Evolutionary conservation across 2,329 filamentous ascomycete species (phyloP).

Genomic region (Apiospora rasikravindrae): DNA sequence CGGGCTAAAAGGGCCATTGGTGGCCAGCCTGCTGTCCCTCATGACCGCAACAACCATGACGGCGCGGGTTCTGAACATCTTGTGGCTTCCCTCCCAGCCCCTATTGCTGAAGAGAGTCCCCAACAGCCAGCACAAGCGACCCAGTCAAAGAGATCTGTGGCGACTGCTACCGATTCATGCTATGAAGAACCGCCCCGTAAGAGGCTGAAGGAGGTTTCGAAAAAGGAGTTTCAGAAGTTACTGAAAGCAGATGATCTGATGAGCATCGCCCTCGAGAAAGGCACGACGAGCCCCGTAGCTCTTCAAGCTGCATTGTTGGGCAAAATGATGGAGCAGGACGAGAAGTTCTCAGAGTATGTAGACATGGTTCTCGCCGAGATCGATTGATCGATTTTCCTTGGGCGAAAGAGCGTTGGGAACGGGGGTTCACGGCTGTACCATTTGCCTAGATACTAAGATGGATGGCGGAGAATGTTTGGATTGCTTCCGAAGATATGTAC

Average conservation of each 20-base stretch:
- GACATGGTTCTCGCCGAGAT: not conserved
- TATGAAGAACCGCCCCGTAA: not conserved
- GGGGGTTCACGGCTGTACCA: not conserved
- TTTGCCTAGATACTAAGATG: not conserved
- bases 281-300: not conserved
- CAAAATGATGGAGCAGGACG: not conserved
- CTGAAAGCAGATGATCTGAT: not conserved
- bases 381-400: not conserved
- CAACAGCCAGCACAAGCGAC: not conserved
- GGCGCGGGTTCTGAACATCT: not conserved
- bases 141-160: not conserved
- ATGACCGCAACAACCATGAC: not conserved
- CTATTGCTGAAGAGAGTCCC: not conserved
- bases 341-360: not conserved
- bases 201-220: not conserved
- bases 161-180: not conserved
- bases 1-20: not conserved
- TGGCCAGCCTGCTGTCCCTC: not conserved
- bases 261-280: not conserved
- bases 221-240: not conserved
- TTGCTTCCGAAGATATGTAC: not conserved
- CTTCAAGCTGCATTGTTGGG: not conserved
- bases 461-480: no score
- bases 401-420: no score
- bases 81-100: not conserved